Base-by-base conservation (phyloP, 179 eudicot species). In the Kewa caespitosa region DNA sequence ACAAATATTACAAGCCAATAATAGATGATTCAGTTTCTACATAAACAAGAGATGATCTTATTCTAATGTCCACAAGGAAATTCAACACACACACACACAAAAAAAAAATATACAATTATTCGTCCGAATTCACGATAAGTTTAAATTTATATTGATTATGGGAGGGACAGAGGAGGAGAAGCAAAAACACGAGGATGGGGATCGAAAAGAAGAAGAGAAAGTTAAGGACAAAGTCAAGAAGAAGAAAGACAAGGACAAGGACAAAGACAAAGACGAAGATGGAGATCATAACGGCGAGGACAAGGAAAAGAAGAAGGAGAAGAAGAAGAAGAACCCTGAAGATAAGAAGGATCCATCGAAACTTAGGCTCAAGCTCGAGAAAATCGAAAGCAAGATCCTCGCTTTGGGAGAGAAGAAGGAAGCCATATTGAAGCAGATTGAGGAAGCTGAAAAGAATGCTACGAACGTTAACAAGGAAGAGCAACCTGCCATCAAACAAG, bases 341-440 rank as follows among this genome's bases (percentile, higher is more conserved):
- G 91, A 90, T 78, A 85, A 84, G 80, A 90, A 78, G 38, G 89
- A 87, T 78, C 84, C 90, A 3, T 37, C 86, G 10, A 89, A 85
- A 75, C 86, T 88, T 32, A 79, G 80, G 81, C 76, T 68, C 28
- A 89, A 86, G 68, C 79, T 87, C 20, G 90, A 86, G 62, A 92
- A 87, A 61, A 54, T 90, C 46, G 91, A 90, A 1, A 69, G 60
- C 27, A 86, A 90, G 78, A 87, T 91, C 69, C 81, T 77, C 28
- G 84, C 79, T 54, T 62, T 90, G 63, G 78, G 28, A 10, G 23
- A 54, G 2, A 87, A 85, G 81, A 87, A 74, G 76, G 90, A 88
- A 5, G 93, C 83, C 42, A 83, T 89, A 39, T 43, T 91, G 74
- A 88, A 86, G 73, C 75, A 78, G 33, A 76, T 90, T 54, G 74